Percentiles rank a stretch among this genome's conserved stretches.
Conservation (phyloP, 129 eudicot species). For the Oenanthe sinensis region DNA sequence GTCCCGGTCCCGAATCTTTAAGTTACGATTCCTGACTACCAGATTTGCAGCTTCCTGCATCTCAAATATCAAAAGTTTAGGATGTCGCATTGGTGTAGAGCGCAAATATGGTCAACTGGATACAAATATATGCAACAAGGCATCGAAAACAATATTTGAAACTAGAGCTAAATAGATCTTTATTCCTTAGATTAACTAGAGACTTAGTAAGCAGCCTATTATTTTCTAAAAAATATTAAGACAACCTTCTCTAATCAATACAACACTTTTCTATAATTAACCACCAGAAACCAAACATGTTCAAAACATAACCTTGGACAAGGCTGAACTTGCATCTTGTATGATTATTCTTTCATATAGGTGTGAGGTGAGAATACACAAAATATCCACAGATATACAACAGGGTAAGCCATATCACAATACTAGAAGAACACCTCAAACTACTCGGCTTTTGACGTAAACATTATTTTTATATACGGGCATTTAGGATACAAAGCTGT, state of each 20-base stretch:
- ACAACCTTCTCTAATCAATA: not conserved
- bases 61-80: not conserved
- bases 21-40: slow-evolving; percentile 28
- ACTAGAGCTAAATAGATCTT: not conserved
- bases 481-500: not conserved
- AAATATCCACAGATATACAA: not conserved
- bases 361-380: not conserved
- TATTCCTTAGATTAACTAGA: not conserved
- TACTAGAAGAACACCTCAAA: not conserved
- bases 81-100: not conserved
- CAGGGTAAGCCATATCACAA: not conserved
- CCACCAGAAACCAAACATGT: not conserved
- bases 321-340: not conserved
- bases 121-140: not conserved
- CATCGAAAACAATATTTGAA: not conserved
- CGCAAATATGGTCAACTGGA: not conserved
- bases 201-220: not conserved
- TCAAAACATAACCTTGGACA: not conserved
- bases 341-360: not conserved
- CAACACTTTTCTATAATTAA: not conserved
- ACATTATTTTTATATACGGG: not conserved
- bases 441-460: not conserved
- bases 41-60: slow-evolving; percentile 49
- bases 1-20: slow-evolving; percentile 51
- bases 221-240: not conserved